A percentile compares a stretch with the other conserved stretches of the same genome.
Evolutionary conservation across 2,329 filamentous ascomycete genomes (phyloP).

Genomic region (Pestalotiopsis sp.): DNA sequence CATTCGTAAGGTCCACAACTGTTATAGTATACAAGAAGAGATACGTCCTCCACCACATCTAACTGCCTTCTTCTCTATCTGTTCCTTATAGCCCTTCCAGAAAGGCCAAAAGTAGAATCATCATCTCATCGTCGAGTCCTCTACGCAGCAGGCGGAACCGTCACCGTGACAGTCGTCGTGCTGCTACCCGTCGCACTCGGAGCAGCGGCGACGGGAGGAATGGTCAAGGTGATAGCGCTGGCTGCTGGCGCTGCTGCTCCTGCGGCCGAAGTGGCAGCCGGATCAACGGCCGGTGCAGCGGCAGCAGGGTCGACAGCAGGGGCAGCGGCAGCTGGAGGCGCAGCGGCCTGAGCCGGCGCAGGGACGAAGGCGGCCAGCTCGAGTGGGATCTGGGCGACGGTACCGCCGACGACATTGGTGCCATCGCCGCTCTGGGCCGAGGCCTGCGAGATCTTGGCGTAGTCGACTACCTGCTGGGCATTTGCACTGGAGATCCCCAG

Average conservation of each 20-base stretch:
- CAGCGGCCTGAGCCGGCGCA: constrained; percentile 18
- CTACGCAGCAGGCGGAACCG: neutral
- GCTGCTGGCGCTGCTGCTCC: neutral
- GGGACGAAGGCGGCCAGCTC: constrained; percentile 29
- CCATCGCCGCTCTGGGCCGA: constrained; percentile 28
- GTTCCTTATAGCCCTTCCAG: neutral
- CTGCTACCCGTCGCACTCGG: neutral
- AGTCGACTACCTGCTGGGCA: constrained; percentile 30
- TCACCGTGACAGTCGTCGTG: neutral
- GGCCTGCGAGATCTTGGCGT: constrained; percentile 24
- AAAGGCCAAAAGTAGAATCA: neutral
- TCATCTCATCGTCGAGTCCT: neutral
- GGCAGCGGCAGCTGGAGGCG: constrained; percentile 11
- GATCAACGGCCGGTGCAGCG: constrained; percentile 8
- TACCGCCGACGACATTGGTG: constrained; percentile 26
- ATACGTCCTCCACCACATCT: neutral
- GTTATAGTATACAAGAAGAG: neutral
- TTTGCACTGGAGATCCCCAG: constrained; percentile 17
- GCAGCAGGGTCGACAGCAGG: constrained; percentile 12
- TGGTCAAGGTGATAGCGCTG: neutral
- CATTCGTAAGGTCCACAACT: neutral
- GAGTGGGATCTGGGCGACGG: constrained; percentile 29
- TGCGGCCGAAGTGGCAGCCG: neutral
- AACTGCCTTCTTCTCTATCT: neutral
- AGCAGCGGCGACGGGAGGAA: neutral